Percentiles rank a stretch among this genome's conserved stretches.
These are phyloP conservation scores for Coemansia sp. DNA, from an alignment of 192 early-diverging fungal genomes.

Conservation along the genomic window DNA sequence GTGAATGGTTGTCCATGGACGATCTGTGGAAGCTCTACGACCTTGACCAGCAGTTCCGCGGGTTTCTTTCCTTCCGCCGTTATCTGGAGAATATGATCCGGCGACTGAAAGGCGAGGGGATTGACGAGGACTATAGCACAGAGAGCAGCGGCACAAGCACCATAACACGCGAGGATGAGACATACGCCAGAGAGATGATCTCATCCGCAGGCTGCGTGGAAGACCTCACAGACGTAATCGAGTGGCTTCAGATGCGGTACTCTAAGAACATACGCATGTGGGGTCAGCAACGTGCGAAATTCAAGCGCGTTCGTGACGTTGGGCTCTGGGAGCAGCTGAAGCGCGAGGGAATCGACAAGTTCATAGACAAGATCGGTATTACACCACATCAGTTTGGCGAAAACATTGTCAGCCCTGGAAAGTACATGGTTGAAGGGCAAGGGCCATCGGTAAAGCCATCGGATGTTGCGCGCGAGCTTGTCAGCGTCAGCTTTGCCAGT, in stretches of 20 bases:
- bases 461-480: constrained; percentile 31
- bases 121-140: constrained; percentile 8
- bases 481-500: constrained; percentile 24
- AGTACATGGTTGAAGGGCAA: constrained; percentile 21
- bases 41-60: constrained; percentile 72
- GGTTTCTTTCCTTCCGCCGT: constrained; percentile 64
- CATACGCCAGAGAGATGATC: constrained; percentile 27
- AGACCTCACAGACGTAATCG: constrained; percentile 62
- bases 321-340: constrained; percentile 42
- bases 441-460: constrained; percentile 14
- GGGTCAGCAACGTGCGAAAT: constrained; percentile 17
- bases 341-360: constrained; percentile 43
- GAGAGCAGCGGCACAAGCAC: background rate
- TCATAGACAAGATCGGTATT: constrained; percentile 56
- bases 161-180: constrained; percentile 18
- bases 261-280: constrained; percentile 31
- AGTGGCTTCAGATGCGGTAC: constrained; percentile 65
- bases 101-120: constrained; percentile 50
- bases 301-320: constrained; percentile 46
- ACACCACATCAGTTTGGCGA: constrained; percentile 62
- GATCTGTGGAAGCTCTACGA: constrained; percentile 93
- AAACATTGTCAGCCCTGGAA: constrained; percentile 56
- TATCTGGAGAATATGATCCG: constrained; percentile 54
- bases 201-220: constrained; percentile 52
- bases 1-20: constrained; percentile 61